Percentiles rank a stretch among this genome's conserved stretches.
These are phyloP conservation scores for Acidiella bohemica DNA, from an alignment of 495 filamentous ascomycete species.

Conservation along the genomic window DNA sequence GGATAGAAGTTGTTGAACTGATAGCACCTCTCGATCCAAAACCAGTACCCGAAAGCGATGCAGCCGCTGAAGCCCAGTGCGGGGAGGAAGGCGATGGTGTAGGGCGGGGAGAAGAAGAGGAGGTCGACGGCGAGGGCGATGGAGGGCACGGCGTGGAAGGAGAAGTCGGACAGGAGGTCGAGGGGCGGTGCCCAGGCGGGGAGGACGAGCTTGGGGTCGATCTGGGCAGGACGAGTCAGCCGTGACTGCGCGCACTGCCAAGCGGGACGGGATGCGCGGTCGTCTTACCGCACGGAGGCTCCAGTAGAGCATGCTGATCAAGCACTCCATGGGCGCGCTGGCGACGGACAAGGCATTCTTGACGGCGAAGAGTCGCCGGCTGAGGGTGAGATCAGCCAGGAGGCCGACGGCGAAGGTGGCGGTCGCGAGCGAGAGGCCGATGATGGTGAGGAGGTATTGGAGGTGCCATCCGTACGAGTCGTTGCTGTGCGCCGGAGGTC, in stretches of 20 bases:
- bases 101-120: constrained; percentile 66
- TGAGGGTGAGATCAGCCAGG: constrained; percentile 62
- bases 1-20: constrained; percentile 72
- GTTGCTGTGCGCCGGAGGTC: constrained; percentile 34
- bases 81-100: constrained; percentile 50
- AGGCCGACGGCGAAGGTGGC: constrained; percentile 55
- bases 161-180: constrained; percentile 43
- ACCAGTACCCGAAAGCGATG: constrained; percentile 69
- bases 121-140: constrained; percentile 59
- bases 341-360: constrained; percentile 66
- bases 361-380: constrained; percentile 46
- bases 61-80: constrained; percentile 47
- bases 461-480: constrained; percentile 70
- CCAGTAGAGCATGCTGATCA: constrained; percentile 84
- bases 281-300: constrained; percentile 41
- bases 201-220: constrained; percentile 50
- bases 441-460: constrained; percentile 75
- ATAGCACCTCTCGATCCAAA: constrained; percentile 76
- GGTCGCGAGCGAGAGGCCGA: constrained; percentile 57
- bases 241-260: no score
- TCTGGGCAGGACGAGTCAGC: no score
- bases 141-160: constrained; percentile 67
- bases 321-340: constrained; percentile 62
- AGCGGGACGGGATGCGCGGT: no score
- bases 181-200: constrained; percentile 29